Evolutionary conservation across 2,329 filamentous ascomycete genomes (phyloP), one percentile per base, ranked within the genome.

Genomic region (Aspergillus flavus): DNA sequence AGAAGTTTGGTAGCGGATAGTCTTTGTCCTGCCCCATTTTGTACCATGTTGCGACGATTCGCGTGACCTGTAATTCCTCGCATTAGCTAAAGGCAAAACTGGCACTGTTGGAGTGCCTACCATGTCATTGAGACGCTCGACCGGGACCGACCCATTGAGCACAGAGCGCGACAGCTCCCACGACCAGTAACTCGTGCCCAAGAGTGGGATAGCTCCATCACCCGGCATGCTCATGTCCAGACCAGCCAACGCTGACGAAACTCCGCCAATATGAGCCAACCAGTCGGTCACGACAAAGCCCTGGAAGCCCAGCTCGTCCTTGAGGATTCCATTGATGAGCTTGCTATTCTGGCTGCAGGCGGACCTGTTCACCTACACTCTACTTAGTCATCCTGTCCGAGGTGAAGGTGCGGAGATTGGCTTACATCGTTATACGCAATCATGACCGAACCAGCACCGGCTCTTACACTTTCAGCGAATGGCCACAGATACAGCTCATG

Each of bases 291-390:
- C 87, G 28, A 91, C 86, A 68, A 79, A 88, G 71, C 90, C 90
- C 68, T 91, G 89, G 68, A 92, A 92, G 0, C 88, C 89, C 56
- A 92, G 81, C 76, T 93, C 90, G 53, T 90, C 89, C 69, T 93
- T 93, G 10, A 92, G 79, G 4, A 93, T 80, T 0, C 86, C 87
- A 66, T 92, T 92, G 59, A 91, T 81, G 16, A 89, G 77, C 71
- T 89, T 89, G 64, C 86, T 87, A 71, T 92, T 92, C 64, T 89
- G 87, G 62, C 87, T 91, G 6, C 84, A 83, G 19, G 89, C 87
- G 0, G 86, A 89, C 57, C 87, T 86, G 70, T 91, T 91, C 61
- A 91, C 82, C 81, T 87, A 65, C 32, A 26, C 1, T 11, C 2
- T 3, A 28, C 36, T 65, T 6, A 58, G 36, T 57, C 34, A 3